A percentile compares a stretch with the other conserved stretches of the same genome.
These are phyloP conservation scores for Ceriops zippeliana DNA, from an alignment of 345 rosid genomes.

Conservation along the genomic window DNA sequence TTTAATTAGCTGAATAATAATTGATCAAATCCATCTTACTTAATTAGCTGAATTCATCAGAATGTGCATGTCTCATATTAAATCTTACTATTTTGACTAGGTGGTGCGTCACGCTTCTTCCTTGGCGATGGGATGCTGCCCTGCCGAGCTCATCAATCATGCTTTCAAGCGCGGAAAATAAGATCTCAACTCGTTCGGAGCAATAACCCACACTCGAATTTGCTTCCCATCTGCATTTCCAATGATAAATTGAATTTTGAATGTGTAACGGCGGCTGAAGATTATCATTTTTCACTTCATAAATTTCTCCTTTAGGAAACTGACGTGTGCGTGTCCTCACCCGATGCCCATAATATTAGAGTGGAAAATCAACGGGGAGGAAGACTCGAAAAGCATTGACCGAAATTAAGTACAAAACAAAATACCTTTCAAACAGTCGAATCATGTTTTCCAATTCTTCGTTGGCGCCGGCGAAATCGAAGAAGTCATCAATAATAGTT, in stretches of 20 bases:
- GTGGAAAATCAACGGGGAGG: too few relatives aligned
- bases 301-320: too few relatives aligned
- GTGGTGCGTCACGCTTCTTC: constrained; percentile 5
- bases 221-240: constrained; percentile 10
- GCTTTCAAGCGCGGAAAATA: constrained; percentile 12
- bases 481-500: constrained; percentile 17
- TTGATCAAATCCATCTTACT: too few relatives aligned
- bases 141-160: constrained; percentile 14
- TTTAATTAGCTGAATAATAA: too few relatives aligned
- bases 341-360: too few relatives aligned
- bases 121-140: constrained; percentile 5
- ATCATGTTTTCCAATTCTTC: constrained; percentile 17
- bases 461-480: constrained; percentile 16
- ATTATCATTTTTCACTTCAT: too few relatives aligned
- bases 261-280: neutral
- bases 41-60: too few relatives aligned
- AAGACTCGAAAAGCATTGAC: too few relatives aligned
- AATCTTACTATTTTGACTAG: constrained; percentile 14
- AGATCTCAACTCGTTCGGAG: constrained; percentile 17
- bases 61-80: too few relatives aligned
- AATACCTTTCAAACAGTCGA: constrained; percentile 11
- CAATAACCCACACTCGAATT: constrained; percentile 5
- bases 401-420: too few relatives aligned
- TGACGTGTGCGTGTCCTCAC: too few relatives aligned
- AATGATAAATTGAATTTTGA: neutral